These are phyloP conservation scores for Neocucurbitaria cava DNA, from an alignment of 2,329 filamentous ascomycete genomes.

Conservation along the genomic window DNA sequence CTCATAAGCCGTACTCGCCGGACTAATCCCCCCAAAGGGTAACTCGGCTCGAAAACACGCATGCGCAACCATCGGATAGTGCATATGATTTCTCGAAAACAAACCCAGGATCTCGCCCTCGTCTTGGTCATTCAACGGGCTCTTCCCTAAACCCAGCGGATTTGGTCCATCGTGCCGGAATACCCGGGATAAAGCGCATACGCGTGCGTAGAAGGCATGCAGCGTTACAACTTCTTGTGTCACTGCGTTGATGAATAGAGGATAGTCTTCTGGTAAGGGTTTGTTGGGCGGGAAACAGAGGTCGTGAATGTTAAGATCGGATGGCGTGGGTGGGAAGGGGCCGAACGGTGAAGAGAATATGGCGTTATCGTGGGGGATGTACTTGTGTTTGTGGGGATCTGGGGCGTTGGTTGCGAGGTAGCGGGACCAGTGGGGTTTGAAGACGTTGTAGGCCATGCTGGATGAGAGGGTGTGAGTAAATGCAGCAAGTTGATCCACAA, in stretches of 20 bases:
- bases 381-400: slow-evolving; percentile 28
- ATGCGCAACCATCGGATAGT: slow-evolving; percentile 40
- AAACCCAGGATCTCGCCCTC: slow-evolving; percentile 40
- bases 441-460: slow-evolving; percentile 30
- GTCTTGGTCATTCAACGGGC: slow-evolving; percentile 31
- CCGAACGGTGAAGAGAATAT: slow-evolving; percentile 38
- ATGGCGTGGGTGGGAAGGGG: slow-evolving; percentile 32
- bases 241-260: slow-evolving; percentile 36
- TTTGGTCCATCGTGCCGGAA: slow-evolving; percentile 37
- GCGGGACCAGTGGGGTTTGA: slow-evolving; percentile 36
- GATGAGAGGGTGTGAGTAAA: background rate
- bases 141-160: slow-evolving; percentile 24
- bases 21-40: slow-evolving; percentile 42
- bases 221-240: slow-evolving; percentile 35
- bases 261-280: slow-evolving; percentile 36
- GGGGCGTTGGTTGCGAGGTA: slow-evolving; percentile 32
- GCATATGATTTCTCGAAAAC: slow-evolving; percentile 38
- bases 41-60: slow-evolving; percentile 39
- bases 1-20: slow-evolving; percentile 38
- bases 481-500: background rate
- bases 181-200: slow-evolving; percentile 36
- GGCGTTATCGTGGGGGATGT: slow-evolving; percentile 20
- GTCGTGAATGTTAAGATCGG: slow-evolving; percentile 40
- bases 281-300: slow-evolving; percentile 38
- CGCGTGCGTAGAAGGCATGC: slow-evolving; percentile 35